A percentile compares a stretch with the other conserved stretches of the same genome.
These are phyloP conservation scores for Cordyceps javanica DNA, from an alignment of 2,329 filamentous ascomycete species.

Conservation along the genomic window DNA sequence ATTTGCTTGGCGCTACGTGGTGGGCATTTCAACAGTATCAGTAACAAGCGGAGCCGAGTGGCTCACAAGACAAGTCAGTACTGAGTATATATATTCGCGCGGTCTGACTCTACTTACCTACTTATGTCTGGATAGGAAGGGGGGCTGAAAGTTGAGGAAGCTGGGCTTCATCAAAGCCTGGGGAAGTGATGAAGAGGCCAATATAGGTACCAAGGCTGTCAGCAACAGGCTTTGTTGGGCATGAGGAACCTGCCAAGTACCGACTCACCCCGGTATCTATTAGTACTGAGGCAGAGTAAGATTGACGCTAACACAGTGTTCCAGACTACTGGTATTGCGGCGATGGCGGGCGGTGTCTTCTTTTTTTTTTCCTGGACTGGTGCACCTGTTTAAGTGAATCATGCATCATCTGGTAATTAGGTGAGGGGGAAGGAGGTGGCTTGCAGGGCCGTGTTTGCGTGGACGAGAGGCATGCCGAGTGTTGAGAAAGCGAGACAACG, in stretches of 20 bases:
- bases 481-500: not conserved
- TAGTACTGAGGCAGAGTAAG: no score
- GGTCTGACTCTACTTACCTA: no score
- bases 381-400: not conserved
- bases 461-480: not conserved
- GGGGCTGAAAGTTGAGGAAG: no score
- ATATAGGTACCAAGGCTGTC: no score
- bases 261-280: no score
- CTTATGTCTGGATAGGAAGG: no score
- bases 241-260: no score
- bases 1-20: slow-evolving; percentile 19
- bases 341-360: not conserved
- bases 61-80: no score
- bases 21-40: not conserved
- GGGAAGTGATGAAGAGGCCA: no score
- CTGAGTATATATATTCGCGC: no score
- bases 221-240: no score
- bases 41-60: not conserved
- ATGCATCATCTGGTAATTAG: not conserved
- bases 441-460: not conserved
- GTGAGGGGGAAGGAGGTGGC: not conserved
- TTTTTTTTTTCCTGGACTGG: not conserved
- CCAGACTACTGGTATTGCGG: not conserved
- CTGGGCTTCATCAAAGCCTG: no score
- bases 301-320: not conserved